Evolutionary conservation across 495 filamentous ascomycete species (phyloP).

Genomic region (Thozetella sp.): DNA sequence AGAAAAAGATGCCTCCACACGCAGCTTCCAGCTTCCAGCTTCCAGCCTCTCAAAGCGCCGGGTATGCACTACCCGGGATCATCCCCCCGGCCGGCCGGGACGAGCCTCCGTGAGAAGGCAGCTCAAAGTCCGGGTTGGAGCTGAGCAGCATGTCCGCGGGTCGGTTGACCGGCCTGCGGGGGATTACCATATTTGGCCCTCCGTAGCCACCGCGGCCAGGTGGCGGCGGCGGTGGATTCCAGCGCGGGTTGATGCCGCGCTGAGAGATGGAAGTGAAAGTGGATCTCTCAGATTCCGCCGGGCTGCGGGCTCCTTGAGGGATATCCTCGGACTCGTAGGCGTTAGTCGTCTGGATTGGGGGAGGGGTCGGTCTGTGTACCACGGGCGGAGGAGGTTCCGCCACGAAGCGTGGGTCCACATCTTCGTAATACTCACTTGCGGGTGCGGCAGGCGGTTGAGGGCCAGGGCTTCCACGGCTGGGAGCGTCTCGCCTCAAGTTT

Average conservation of each 20-base stretch:
- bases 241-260: slow-evolving; percentile 83
- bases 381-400: slow-evolving; percentile 23
- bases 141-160: slow-evolving; percentile 61
- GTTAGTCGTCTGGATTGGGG: slow-evolving; percentile 27
- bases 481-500: slow-evolving; percentile 36
- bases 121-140: slow-evolving; percentile 75
- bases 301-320: slow-evolving; percentile 68
- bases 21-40: too few relatives aligned
- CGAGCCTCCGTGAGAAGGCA: slow-evolving; percentile 37
- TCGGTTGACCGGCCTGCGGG: slow-evolving; percentile 44
- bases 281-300: slow-evolving; percentile 73
- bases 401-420: slow-evolving; percentile 87
- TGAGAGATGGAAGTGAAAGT: slow-evolving; percentile 87
- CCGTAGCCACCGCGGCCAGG: slow-evolving; percentile 29
- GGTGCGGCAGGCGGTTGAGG: slow-evolving; percentile 27
- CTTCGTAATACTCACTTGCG: slow-evolving; percentile 80
- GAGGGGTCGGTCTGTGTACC: slow-evolving; percentile 23
- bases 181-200: slow-evolving; percentile 12
- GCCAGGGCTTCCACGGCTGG: slow-evolving; percentile 24
- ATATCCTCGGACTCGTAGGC: slow-evolving; percentile 58
- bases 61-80: slow-evolving; percentile 39
- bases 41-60: slow-evolving; percentile 7
- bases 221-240: slow-evolving; percentile 55
- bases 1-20: background rate
- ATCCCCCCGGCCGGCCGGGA: slow-evolving; percentile 18